These are phyloP conservation scores for Venturia asperata DNA, from an alignment of 2,329 filamentous ascomycete species.

Conservation along the genomic window DNA sequence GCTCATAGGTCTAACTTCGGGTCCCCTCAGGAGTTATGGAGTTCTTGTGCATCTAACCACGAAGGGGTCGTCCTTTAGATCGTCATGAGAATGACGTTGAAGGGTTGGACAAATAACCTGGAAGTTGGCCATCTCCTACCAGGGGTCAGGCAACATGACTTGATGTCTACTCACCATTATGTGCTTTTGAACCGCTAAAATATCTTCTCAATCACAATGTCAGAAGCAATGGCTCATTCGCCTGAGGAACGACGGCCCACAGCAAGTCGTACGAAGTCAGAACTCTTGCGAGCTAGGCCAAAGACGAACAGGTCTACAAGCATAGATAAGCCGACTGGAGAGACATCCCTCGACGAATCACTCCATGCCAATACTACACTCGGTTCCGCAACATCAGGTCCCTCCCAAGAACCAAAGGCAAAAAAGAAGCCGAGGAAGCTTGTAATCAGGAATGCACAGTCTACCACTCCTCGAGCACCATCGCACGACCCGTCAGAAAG, in stretches of 20 bases:
- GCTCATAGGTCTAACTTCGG: background rate
- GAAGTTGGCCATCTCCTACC: background rate
- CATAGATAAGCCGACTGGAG: background rate
- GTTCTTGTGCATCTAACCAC: background rate
- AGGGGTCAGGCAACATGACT: slow-evolving; percentile 7
- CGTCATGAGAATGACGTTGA: slow-evolving; percentile 11
- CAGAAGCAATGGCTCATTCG: background rate
- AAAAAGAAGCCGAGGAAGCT: slow-evolving; percentile 10
- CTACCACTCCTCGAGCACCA: background rate
- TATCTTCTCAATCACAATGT: background rate
- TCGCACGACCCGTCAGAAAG: background rate
- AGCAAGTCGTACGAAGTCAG: background rate
- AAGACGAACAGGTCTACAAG: background rate
- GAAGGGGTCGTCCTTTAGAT: background rate
- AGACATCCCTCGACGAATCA: too few relatives aligned
- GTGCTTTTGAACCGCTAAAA: background rate
- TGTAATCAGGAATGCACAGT: slow-evolving; percentile 1
- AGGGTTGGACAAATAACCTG: slow-evolving; percentile 1
- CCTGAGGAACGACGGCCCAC: background rate
- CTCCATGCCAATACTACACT: background rate
- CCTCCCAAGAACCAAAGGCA: background rate
- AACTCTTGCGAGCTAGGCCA: background rate
- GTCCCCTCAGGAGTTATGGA: background rate
- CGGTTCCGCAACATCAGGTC: background rate
- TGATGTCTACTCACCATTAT: background rate